phyloP scores from a whole-genome alignment of 805 yeast genomes.

The Lachancea cidri region DNA sequence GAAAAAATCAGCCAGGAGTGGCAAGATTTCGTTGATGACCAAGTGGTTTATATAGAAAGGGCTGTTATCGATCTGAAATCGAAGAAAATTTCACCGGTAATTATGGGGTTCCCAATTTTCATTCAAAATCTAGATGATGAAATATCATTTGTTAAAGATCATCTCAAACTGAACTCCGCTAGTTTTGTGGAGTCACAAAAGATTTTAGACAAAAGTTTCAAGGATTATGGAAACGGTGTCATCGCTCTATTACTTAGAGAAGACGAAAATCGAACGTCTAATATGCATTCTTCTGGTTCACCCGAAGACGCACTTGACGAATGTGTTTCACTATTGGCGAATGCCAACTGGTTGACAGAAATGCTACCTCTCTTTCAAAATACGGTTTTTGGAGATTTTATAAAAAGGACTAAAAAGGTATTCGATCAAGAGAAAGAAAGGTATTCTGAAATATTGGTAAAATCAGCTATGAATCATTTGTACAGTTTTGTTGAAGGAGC shows the following conservation, averaged over 20 bases:
- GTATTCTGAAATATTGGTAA: constrained; percentile 45
- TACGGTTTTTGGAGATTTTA: constrained; percentile 17
- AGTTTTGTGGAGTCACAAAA: constrained; percentile 18
- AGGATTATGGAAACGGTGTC: background rate
- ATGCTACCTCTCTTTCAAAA: constrained; percentile 26
- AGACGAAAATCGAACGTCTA: background rate
- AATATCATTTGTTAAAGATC: background rate
- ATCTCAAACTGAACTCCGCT: background rate
- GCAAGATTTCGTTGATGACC: constrained; percentile 54
- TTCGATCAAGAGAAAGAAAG: constrained; percentile 33
- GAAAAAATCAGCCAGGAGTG: constrained; percentile 51
- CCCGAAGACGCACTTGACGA: constrained; percentile 27
- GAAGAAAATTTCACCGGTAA: constrained; percentile 40
- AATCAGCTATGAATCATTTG: constrained; percentile 61
- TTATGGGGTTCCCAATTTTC: constrained; percentile 45
- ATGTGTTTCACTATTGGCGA: constrained; percentile 46
- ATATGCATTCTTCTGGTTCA: background rate
- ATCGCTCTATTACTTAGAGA: background rate
- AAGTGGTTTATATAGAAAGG: constrained; percentile 42
- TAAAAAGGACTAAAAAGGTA: constrained; percentile 23
- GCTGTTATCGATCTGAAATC: constrained; percentile 26
- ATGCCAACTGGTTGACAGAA: constrained; percentile 49
- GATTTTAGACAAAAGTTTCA: constrained; percentile 16
- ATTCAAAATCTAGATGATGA: constrained; percentile 36
- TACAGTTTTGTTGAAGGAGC: constrained; percentile 60